Evolutionary conservation across 192 early-diverging fungal species (phyloP), one percentile per base, ranked within the genome.

Genomic region (Gaertneriomyces semiglobifer): DNA sequence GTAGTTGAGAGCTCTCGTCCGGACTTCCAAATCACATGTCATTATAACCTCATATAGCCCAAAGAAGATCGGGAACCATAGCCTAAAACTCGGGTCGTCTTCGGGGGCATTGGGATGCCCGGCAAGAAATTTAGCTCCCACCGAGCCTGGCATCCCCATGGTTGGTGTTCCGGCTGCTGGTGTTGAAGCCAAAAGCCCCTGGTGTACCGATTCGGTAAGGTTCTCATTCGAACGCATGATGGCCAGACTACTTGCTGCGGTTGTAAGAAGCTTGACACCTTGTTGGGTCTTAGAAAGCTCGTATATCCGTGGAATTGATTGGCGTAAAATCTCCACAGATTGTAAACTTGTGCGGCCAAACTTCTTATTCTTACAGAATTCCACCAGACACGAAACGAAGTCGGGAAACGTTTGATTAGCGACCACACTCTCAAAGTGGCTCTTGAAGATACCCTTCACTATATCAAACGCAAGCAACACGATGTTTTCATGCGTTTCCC

Each of bases 1-100:
- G 70, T 90, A 88, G 41, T 83, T 85, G 45, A 97, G 73, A 9
- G 88, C 93, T 40, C 89, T 77, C 19, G 92, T 93, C 48, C 94
- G 79, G 48, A 97, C 92, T 74, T 97, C 94, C 38, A 97, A 78
- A 58, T 96, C 92, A 53, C 90, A 88, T 33, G 89, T 88, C 93
- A 97, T 94, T 38, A 93, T 88, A 0, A 94, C 84, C 58, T 92
- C 88, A 72, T 94, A 89, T 47, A 95, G 79, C 40, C 92, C 92
- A 60, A 91, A 88, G 48, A 97, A 78, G n/a, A 90, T 78, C 0
- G 93, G 92, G 78, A 93, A 90, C 92, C 91, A 95, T 45, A 76
- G 80, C 58, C 75, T 72, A 60, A 80, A 81, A 44, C 66, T 71
- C 3, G 74, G 73, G 58, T 86, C 84, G n/a, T 86, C 84, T 46